A percentile compares a stretch with the other conserved stretches of the same genome.
phyloP scores from a whole-genome alignment of 192 early-diverging fungal species.

The Rhizophagus clarus region DNA sequence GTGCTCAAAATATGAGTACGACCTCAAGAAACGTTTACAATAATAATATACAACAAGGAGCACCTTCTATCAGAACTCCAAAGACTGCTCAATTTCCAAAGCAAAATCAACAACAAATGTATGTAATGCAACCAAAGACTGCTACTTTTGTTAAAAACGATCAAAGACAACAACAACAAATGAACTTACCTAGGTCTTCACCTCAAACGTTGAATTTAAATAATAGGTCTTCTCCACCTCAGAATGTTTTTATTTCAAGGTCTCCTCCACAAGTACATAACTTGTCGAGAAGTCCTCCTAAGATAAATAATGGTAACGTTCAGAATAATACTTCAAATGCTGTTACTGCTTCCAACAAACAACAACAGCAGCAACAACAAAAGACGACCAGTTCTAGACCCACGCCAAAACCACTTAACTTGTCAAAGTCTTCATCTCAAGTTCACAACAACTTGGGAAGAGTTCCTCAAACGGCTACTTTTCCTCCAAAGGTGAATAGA shows the following conservation, averaged over 20 bases:
- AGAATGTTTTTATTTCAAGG: not conserved
- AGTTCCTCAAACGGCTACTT: slow-evolving; percentile 33
- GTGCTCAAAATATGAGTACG: slow-evolving; percentile 15
- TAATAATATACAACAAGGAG: not conserved
- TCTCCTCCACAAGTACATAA: slow-evolving; percentile 19
- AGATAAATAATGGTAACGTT: slow-evolving; percentile 3
- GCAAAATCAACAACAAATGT: slow-evolving; percentile 12
- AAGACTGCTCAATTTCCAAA: slow-evolving; percentile 26
- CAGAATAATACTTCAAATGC: not conserved
- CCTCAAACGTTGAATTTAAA: not conserved
- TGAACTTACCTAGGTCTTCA: slow-evolving; percentile 24
- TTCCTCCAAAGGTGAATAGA: slow-evolving; percentile 33
- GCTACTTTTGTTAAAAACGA: not conserved
- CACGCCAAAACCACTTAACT: slow-evolving; percentile 30
- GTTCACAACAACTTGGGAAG: slow-evolving; percentile 13
- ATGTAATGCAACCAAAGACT: not conserved
- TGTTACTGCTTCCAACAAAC: not conserved
- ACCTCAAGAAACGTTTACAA: not conserved
- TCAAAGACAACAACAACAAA: slow-evolving; percentile 3
- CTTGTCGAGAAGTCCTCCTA: slow-evolving; percentile 19
- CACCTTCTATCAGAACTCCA: slow-evolving; percentile 12
- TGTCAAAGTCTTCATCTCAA: slow-evolving; percentile 25
- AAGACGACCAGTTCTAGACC: slow-evolving; percentile 11
- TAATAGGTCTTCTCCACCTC: slow-evolving; percentile 18
- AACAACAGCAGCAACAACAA: slow-evolving; percentile 15